These are phyloP conservation scores for Periconia digitata DNA, from an alignment of 2,329 filamentous ascomycete species.

Conservation along the genomic window DNA sequence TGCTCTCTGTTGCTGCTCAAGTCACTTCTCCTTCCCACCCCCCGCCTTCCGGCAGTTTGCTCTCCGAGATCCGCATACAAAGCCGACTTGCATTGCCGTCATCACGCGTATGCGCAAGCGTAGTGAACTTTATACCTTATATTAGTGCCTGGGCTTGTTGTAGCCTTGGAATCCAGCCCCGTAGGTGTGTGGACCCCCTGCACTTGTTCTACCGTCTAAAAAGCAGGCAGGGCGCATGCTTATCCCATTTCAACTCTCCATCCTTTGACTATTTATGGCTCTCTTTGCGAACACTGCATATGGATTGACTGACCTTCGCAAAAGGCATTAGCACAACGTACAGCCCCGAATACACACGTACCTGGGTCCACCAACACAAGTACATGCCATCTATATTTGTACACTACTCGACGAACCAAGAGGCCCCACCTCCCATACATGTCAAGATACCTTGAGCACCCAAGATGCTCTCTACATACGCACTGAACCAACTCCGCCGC, in stretches of 20 bases:
- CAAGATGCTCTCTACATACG: slow-evolving; percentile 37
- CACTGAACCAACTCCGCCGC: slow-evolving; percentile 33
- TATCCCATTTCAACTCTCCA: not conserved
- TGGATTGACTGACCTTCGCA: no score
- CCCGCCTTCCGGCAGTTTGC: not conserved
- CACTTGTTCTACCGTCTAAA: not conserved
- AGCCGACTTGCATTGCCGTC: not conserved
- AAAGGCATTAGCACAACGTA: no score
- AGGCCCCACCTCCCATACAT: not conserved
- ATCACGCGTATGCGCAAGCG: not conserved
- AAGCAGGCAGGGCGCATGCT: not conserved
- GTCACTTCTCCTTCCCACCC: not conserved
- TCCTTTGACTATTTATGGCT: not conserved
- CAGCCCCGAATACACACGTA: not conserved
- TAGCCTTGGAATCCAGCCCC: not conserved
- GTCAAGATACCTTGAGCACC: no score
- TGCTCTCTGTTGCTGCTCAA: not conserved
- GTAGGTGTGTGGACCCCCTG: not conserved
- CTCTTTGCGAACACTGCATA: no score
- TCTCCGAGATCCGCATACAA: slow-evolving; percentile 1
- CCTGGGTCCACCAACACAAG: not conserved
- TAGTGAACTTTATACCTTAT: not conserved
- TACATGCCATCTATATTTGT: not conserved
- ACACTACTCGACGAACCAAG: not conserved
- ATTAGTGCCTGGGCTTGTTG: no score